Conservation (phyloP, 169 alveolate genomes). For the Babesia divergens region DNA sequence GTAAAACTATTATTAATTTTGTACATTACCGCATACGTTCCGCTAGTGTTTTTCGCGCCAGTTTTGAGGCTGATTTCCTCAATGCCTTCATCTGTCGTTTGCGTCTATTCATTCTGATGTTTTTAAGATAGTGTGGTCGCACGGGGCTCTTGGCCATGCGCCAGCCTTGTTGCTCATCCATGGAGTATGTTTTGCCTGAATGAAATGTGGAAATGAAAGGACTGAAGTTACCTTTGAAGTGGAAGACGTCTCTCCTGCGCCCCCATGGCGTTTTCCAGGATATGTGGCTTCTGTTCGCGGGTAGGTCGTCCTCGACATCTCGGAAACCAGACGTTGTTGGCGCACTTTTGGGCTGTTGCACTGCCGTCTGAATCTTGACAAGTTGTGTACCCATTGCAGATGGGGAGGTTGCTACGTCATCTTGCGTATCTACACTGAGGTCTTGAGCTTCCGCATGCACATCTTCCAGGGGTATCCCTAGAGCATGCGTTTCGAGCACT, state of each 20-base stretch:
- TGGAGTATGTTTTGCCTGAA: conserved; percentile 44
- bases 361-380: not conserved
- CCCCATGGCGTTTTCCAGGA: conserved; percentile 64
- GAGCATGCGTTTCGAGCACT: conserved; percentile 38
- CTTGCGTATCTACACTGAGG: not conserved
- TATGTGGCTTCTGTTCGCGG: conserved; percentile 29
- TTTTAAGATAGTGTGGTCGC: conserved; percentile 58
- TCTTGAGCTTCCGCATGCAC: not conserved
- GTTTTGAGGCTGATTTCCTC: conserved; percentile 16
- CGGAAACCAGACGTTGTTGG: conserved; percentile 4
- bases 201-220: not conserved
- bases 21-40: not conserved
- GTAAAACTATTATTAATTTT: not conserved
- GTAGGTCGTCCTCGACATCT: conserved; percentile 33
- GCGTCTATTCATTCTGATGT: conserved; percentile 52
- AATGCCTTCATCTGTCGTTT: conserved; percentile 29
- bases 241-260: conserved; percentile 38
- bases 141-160: not conserved
- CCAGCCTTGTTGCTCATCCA: conserved; percentile 55
- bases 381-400: conserved; percentile 5
- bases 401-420: not conserved
- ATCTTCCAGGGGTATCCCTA: conserved; percentile 19
- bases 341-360: not conserved
- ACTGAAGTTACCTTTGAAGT: conserved; percentile 36
- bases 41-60: conserved; percentile 15